Evolutionary conservation across 2,329 filamentous ascomycete species (phyloP).

Genomic region (Bipolaris gigantea): DNA sequence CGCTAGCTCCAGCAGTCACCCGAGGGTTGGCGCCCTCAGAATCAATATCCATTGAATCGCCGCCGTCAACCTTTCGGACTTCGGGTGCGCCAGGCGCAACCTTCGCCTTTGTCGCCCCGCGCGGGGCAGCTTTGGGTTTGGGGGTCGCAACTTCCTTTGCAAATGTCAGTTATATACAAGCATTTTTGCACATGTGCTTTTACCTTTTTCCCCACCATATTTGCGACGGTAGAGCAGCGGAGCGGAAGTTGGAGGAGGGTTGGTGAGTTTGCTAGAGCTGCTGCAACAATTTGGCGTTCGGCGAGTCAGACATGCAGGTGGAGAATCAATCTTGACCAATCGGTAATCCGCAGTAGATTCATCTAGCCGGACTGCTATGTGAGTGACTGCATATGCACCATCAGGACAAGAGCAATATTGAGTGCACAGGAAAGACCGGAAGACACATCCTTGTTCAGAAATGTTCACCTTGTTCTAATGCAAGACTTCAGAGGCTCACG

Average conservation of each 20-base stretch:
- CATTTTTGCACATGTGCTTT: background rate
- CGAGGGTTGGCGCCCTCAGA: conserved; percentile 7
- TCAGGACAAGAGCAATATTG: background rate
- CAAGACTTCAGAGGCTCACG: background rate
- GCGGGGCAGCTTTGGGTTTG: conserved; percentile 37
- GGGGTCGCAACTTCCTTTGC: conserved; percentile 31
- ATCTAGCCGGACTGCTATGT: conserved; percentile 11
- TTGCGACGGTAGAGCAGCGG: conserved; percentile 17
- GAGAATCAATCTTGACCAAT: conserved; percentile 27
- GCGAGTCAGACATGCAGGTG: conserved; percentile 26
- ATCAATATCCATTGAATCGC: conserved; percentile 15
- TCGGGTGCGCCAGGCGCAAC: conserved; percentile 18
- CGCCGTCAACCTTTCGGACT: conserved; percentile 15
- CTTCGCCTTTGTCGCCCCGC: conserved; percentile 34
- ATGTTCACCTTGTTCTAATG: background rate
- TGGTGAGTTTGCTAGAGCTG: conserved; percentile 12
- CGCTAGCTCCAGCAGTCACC: conserved; percentile 10
- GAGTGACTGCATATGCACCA: conserved; percentile 20
- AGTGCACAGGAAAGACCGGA: background rate
- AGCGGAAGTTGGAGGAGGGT: conserved; percentile 15
- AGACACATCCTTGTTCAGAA: background rate
- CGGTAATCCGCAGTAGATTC: conserved; percentile 28
- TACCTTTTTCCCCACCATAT: conserved; percentile 41
- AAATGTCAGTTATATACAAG: conserved; percentile 10
- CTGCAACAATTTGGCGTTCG: conserved; percentile 35